A percentile compares a stretch with the other conserved stretches of the same genome.
Conservation (phyloP, 2,329 filamentous ascomycete genomes). For the Curvularia eragrostidis region DNA sequence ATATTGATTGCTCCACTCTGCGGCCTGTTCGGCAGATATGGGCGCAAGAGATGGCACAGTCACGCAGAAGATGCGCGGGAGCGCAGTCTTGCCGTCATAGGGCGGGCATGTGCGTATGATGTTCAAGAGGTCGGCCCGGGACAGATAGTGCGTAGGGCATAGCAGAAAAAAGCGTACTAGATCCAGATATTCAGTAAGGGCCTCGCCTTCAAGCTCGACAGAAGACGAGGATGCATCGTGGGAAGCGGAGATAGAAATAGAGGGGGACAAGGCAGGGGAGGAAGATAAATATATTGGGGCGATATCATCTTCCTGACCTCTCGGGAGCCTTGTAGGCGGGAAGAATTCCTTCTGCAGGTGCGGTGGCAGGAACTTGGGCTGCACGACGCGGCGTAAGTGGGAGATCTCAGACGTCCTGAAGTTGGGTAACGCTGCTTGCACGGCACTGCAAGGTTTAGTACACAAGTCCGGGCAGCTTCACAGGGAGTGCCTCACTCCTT, state of each 20-base stretch:
- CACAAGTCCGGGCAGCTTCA: constrained; percentile 16
- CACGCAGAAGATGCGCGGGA: constrained; percentile 65
- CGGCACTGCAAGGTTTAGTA: constrained; percentile 49
- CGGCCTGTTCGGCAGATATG: constrained; percentile 76
- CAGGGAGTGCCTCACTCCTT: constrained; percentile 66
- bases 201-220: constrained; percentile 12
- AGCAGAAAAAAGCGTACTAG: constrained; percentile 59
- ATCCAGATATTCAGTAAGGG: constrained; percentile 40
- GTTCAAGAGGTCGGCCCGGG: constrained; percentile 57
- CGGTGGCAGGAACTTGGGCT: constrained; percentile 70
- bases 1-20: constrained; percentile 75
- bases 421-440: constrained; percentile 54
- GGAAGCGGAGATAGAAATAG: constrained; percentile 1
- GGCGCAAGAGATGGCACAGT: constrained; percentile 76
- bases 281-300: constrained; percentile 38
- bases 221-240: constrained; percentile 9
- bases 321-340: constrained; percentile 41
- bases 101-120: constrained; percentile 46
- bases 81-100: constrained; percentile 48
- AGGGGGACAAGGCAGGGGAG: constrained; percentile 26
- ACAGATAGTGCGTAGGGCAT: constrained; percentile 59
- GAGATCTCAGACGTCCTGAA: constrained; percentile 55
- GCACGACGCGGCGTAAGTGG: constrained; percentile 77
- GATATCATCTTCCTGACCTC: constrained; percentile 44
- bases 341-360: constrained; percentile 58